Evolutionary conservation across 805 yeast genomes (phyloP).

Genomic region (Starmerella kuoi): DNA sequence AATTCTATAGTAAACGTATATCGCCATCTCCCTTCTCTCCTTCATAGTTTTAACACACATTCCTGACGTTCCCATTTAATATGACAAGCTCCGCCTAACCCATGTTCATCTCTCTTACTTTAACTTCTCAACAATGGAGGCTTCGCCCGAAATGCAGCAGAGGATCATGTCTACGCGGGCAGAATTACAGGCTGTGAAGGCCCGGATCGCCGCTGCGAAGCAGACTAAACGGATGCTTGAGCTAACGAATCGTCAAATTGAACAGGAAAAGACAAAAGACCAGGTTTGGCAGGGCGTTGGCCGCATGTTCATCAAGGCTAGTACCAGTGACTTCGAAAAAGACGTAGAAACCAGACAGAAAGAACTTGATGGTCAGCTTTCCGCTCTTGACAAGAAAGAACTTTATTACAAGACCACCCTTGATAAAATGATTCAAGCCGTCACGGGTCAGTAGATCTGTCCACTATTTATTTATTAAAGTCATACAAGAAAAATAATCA

Average conservation of each 20-base stretch:
- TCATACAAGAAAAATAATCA: no score
- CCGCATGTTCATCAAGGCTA: conserved; percentile 40
- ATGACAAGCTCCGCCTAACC: neutral
- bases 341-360: conserved; percentile 42
- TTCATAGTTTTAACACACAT: no score
- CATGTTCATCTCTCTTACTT: neutral
- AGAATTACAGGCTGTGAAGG: conserved; percentile 44
- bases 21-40: no score
- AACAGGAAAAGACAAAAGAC: conserved; percentile 30
- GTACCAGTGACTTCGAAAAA: conserved; percentile 36
- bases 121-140: conserved; percentile 4
- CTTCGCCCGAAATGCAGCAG: conserved; percentile 44
- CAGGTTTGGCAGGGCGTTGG: conserved; percentile 80
- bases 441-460: neutral
- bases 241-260: conserved; percentile 46
- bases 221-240: conserved; percentile 43
- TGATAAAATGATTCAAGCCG: conserved; percentile 42
- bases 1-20: no score
- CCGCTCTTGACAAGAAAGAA: conserved; percentile 54
- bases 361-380: conserved; percentile 45
- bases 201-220: conserved; percentile 39
- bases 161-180: conserved; percentile 48
- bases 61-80: no score
- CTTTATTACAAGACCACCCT: conserved; percentile 63
- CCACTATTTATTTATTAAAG: neutral